These are phyloP conservation scores for Drechslerella stenobrocha DNA, from an alignment of 2,329 filamentous ascomycete genomes.

Conservation along the genomic window DNA sequence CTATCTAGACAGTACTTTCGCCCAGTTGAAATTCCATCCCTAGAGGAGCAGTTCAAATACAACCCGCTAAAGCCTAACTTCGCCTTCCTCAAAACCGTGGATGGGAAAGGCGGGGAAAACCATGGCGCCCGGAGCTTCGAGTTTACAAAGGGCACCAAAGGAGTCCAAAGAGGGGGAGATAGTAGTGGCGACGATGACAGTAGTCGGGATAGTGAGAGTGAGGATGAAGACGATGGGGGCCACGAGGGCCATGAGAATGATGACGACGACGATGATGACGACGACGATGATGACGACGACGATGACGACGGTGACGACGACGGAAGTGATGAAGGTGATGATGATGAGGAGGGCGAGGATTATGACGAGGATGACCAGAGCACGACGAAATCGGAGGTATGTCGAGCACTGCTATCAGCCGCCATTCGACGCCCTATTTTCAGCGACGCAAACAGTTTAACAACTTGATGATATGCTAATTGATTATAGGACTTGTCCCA, in stretches of 20 bases:
- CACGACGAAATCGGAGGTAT: too few species aligned
- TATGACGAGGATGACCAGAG: slow-evolving; percentile 1
- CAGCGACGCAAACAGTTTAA: too few species aligned
- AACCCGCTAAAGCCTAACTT: too few species aligned
- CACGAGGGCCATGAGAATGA: background rate
- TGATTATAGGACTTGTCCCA: slow-evolving; percentile 5
- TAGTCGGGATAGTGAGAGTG: background rate
- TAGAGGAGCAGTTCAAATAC: too few species aligned
- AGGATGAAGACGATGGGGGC: background rate
- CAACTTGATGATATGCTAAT: too few species aligned
- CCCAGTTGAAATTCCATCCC: background rate
- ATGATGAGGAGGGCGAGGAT: background rate
- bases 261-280: background rate
- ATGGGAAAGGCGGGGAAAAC: too few species aligned
- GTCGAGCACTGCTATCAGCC: too few species aligned
- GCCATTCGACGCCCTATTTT: too few species aligned
- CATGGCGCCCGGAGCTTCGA: too few species aligned
- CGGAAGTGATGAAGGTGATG: background rate
- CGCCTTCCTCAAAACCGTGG: too few species aligned
- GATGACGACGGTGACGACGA: slow-evolving; percentile 3
- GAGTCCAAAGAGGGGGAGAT: background rate
- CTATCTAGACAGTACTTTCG: background rate
- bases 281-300: slow-evolving; percentile 1
- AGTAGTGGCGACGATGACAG: background rate
- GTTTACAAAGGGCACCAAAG: background rate